Percentiles rank a stretch among this genome's conserved stretches.
Conservation (phyloP, 768 basidiomycete genomes). For the Serendipita vermifera region DNA sequence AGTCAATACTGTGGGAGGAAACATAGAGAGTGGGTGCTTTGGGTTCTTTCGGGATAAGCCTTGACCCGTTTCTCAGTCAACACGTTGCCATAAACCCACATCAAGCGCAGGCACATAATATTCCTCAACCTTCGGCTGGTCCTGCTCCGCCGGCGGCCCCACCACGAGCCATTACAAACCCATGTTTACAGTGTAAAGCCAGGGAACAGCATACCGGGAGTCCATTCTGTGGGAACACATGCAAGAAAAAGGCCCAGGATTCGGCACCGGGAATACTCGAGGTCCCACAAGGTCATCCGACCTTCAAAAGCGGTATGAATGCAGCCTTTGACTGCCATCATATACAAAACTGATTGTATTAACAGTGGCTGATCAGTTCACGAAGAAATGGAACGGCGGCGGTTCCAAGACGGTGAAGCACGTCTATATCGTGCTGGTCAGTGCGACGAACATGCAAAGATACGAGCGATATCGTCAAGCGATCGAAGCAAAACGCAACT, state of each 20-base stretch:
- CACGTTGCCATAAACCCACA: neutral
- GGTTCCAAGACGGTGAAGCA: constrained; percentile 37
- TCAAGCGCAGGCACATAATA: neutral
- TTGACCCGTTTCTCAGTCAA: neutral
- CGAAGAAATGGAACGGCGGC: constrained; percentile 50
- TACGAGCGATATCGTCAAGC: constrained; percentile 52
- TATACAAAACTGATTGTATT: constrained; percentile 8
- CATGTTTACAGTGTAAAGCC: neutral
- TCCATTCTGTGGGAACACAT: constrained; percentile 48
- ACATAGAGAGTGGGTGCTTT: neutral
- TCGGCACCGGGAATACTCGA: constrained; percentile 46
- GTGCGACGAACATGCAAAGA: constrained; percentile 35
- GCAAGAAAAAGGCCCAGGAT: constrained; percentile 41
- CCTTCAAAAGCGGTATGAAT: constrained; percentile 49
- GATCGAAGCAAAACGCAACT: constrained; percentile 47
- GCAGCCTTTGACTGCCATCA: constrained; percentile 9
- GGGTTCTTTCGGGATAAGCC: neutral
- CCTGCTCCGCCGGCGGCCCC: neutral
- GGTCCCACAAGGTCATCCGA: constrained; percentile 44
- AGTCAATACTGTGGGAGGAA: constrained; percentile 2
- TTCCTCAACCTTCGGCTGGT: neutral
- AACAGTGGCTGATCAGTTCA: constrained; percentile 55
- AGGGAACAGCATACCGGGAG: constrained; percentile 33
- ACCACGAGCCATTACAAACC: neutral
- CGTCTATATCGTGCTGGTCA: constrained; percentile 50